Conservation (phyloP, 169 alveolate species). For the Plasmodium yoelii region DNA sequence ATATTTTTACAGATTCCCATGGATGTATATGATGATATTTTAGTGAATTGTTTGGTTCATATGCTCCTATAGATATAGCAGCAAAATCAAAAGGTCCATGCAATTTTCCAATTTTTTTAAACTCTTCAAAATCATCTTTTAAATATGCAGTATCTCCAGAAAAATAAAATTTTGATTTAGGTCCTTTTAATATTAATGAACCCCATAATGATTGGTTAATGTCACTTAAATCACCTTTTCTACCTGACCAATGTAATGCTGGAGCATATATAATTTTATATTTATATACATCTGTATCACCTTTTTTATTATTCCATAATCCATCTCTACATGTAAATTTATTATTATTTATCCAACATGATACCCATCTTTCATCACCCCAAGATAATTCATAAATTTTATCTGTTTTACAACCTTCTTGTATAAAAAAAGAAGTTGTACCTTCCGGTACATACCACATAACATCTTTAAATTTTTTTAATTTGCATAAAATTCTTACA, state of each 20-base stretch:
- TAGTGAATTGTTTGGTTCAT: slow-evolving; percentile 59
- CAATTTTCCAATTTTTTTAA: slow-evolving; percentile 58
- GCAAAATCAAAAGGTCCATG: slow-evolving; percentile 73
- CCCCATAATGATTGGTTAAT: slow-evolving; percentile 67
- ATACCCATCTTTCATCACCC: slow-evolving; percentile 75
- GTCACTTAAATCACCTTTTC: slow-evolving; percentile 49
- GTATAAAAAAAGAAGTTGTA: slow-evolving; percentile 26
- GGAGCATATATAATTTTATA: slow-evolving; percentile 68
- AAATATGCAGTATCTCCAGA: slow-evolving; percentile 72
- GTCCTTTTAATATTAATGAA: slow-evolving; percentile 68
- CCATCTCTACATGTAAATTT: slow-evolving; percentile 68
- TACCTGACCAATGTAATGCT: slow-evolving; percentile 66
- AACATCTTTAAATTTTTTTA: slow-evolving; percentile 57
- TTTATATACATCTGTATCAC: slow-evolving; percentile 21
- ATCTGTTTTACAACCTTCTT: slow-evolving; percentile 59
- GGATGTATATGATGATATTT: slow-evolving; percentile 74
- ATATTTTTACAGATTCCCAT: slow-evolving; percentile 72
- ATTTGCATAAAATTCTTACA: slow-evolving; percentile 48
- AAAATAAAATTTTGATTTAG: slow-evolving; percentile 53
- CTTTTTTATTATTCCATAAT: slow-evolving; percentile 56
- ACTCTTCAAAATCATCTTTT: slow-evolving; percentile 61
- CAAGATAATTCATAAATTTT: slow-evolving; percentile 59
- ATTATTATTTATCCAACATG: slow-evolving; percentile 44
- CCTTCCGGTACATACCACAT: slow-evolving; percentile 75
- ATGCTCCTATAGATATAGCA: slow-evolving; percentile 65